Evolutionary conservation across 306 rosid species (phyloP).

Genomic region (Casuarina cunninghamiana): DNA sequence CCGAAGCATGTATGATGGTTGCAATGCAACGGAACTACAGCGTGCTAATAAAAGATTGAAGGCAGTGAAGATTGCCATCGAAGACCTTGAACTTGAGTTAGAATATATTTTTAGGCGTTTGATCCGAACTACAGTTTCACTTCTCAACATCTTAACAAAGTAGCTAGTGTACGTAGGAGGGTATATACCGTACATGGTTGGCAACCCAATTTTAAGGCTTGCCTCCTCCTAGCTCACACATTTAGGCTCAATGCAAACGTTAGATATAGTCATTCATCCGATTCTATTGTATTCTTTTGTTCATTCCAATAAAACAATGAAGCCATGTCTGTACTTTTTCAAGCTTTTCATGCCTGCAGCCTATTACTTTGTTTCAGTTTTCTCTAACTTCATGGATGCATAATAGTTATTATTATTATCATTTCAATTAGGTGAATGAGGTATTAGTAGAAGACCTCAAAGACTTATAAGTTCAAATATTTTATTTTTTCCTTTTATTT

Average conservation of each 20-base stretch:
- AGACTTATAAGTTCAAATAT: no score
- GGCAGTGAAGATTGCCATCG: conserved; percentile 52
- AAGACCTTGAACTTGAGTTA: conserved; percentile 56
- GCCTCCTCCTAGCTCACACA: background rate
- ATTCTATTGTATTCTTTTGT: background rate
- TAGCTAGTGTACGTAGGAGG: background rate
- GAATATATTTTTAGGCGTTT: conserved; percentile 63
- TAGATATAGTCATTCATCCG: background rate
- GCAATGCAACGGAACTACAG: conserved; percentile 49
- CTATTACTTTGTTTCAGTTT: background rate
- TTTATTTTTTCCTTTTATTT: no score
- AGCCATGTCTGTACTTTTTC: background rate
- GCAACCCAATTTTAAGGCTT: conserved; percentile 1
- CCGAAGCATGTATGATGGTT: conserved; percentile 25
- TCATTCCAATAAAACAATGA: background rate
- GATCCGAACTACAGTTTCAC: conserved; percentile 63
- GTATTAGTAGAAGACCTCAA: no score
- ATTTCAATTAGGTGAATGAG: no score
- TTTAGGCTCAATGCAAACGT: background rate
- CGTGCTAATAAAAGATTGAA: conserved; percentile 51
- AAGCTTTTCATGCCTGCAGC: background rate
- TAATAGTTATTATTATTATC: background rate
- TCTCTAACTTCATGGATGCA: background rate
- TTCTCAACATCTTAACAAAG: conserved; percentile 55
- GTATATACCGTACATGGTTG: background rate